These are phyloP conservation scores for Begonia masoniana DNA, from an alignment of 306 rosid genomes.

Conservation along the genomic window DNA sequence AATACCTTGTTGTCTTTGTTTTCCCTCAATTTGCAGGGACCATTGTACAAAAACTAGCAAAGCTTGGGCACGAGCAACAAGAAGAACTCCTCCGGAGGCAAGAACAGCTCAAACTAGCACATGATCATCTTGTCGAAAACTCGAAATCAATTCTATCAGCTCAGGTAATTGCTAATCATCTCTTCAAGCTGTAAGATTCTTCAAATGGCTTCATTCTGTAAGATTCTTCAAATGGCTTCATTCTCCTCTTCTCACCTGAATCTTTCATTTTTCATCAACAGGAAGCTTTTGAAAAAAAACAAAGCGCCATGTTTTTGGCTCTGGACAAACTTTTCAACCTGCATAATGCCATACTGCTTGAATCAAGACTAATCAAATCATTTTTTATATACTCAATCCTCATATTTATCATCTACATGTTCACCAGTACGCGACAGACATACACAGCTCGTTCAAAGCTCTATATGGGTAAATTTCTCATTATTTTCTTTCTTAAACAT, in stretches of 20 bases:
- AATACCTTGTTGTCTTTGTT: too few species aligned
- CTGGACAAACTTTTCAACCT: conserved; percentile 58
- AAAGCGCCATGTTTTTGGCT: conserved; percentile 59
- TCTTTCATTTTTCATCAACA: conserved; percentile 5
- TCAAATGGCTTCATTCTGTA: neutral
- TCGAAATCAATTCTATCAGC: conserved; percentile 54
- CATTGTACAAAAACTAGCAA: conserved; percentile 36
- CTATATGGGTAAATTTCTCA: conserved; percentile 37
- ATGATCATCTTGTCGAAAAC: conserved; percentile 58
- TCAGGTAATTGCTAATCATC: conserved; percentile 31
- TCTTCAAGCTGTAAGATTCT: neutral
- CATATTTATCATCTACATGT: conserved; percentile 56
- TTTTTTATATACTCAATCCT: conserved; percentile 42
- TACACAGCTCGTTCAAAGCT: conserved; percentile 58
- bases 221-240: too few species aligned
- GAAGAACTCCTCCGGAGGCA: conserved; percentile 54
- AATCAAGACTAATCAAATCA: conserved; percentile 61
- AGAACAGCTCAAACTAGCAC: conserved; percentile 42
- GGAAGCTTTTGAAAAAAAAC: conserved; percentile 79
- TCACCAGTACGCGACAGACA: conserved; percentile 80
- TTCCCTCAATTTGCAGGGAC: conserved; percentile 20
- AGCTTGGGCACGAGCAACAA: conserved; percentile 54
- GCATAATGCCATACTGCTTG: conserved; percentile 70
- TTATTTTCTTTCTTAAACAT: neutral
- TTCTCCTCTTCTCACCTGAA: neutral